Conservation (phyloP, 1,139 yeast species). For the Zygosaccharomyces pseudobailii region DNA sequence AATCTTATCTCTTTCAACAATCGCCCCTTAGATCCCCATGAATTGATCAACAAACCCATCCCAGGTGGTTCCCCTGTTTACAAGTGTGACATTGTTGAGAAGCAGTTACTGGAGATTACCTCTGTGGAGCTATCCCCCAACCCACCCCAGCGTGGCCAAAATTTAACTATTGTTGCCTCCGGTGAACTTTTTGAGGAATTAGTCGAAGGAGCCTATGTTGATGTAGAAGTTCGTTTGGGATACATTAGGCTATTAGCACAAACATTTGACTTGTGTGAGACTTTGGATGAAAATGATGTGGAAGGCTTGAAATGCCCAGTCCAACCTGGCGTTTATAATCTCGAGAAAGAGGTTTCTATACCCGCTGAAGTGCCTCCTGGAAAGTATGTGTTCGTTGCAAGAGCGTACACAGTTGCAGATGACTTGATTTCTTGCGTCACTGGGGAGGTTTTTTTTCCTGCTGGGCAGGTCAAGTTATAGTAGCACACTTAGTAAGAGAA, state of each 20-base stretch:
- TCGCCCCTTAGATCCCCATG: not conserved
- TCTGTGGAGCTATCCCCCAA: slow-evolving; percentile 66
- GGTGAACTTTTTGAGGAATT: slow-evolving; percentile 57
- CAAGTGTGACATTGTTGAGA: slow-evolving; percentile 61
- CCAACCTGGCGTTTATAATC: slow-evolving; percentile 56
- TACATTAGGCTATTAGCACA: slow-evolving; percentile 81
- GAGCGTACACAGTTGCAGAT: slow-evolving; percentile 83
- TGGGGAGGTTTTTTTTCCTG: slow-evolving; percentile 66
- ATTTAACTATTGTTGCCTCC: slow-evolving; percentile 69
- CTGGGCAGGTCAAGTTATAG: slow-evolving; percentile 7
- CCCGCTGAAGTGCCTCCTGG: slow-evolving; percentile 98
- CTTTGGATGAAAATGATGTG: slow-evolving; percentile 73
- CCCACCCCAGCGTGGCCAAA: slow-evolving; percentile 80
- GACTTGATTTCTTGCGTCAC: slow-evolving; percentile 78
- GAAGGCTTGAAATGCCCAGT: slow-evolving; percentile 64
- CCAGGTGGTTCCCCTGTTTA: slow-evolving; percentile 88
- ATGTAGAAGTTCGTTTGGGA: slow-evolving; percentile 88
- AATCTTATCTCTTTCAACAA: not conserved
- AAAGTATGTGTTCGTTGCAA: slow-evolving; percentile 74
- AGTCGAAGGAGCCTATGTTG: slow-evolving; percentile 85
- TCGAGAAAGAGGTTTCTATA: slow-evolving; percentile 69
- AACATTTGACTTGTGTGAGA: slow-evolving; percentile 87
- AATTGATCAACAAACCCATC: slow-evolving; percentile 47
- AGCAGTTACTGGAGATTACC: slow-evolving; percentile 61
- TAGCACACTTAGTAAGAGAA: not conserved